Base-by-base conservation (phyloP, 75 land plant species). In the Ceratopteris richardii region DNA sequence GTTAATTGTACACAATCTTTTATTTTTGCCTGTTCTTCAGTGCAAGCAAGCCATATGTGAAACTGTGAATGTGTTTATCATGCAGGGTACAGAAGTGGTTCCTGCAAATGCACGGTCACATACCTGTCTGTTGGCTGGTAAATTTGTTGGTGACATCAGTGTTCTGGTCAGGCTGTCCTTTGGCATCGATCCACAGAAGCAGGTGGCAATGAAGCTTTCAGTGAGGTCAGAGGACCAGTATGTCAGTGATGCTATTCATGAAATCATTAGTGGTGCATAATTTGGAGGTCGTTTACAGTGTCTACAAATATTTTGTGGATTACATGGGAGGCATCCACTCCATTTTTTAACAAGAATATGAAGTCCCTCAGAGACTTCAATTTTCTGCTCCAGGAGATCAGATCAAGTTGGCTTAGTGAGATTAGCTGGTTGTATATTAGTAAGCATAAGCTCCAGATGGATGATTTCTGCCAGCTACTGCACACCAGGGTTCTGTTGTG, bases 201-300 rank as follows among this genome's bases (percentile, higher is more conserved):
- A 88, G 44, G 85, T 93, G 2, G 88, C 93, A 3, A 93, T 93
- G 98, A 88, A 85, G 73, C 78, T 93, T 33, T 77, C 82, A n/a
- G 98, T 88, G 26, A 80, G 98, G 67, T 88, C 98, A 9, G 85
- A 93, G 21, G 80, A 88, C 65, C 74, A 63, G 55, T 27, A 22
- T 29, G 76, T 93, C 20, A 84, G 98, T 62, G 83, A 82, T 56
- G 74, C 74, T 24, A 82, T 88, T 48, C 98, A 93, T 63, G 98
- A 93, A 29, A 82, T 93, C 29, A 81, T 93, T 22, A 84, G 80
- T 5, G 77, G 76, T 63, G 88, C 94, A 63, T 90, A 75, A 65
- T 56, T 62, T 5, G 3, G 3, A 4, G 7, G 3, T 3, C 9
- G 37, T 9, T 33, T 33, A 9, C 3, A 9, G 9, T 9, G 9